Evolutionary conservation across 495 filamentous ascomycete species (phyloP).

Genomic region (Talaromyces adpressus): DNA sequence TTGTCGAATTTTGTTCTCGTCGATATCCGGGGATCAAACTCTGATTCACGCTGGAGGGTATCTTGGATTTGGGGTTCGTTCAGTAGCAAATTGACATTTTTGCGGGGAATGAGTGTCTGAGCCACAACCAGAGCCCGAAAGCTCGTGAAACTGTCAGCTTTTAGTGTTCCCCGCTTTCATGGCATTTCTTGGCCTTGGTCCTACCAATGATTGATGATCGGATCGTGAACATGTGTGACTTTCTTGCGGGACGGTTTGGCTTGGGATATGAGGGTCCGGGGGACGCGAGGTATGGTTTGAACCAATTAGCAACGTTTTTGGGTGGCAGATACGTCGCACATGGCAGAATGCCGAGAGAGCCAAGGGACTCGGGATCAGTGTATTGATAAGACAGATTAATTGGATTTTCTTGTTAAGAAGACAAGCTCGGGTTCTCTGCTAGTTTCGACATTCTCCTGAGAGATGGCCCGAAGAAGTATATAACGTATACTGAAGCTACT

Average conservation of each 20-base stretch:
- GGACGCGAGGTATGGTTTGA: background rate
- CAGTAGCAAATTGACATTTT: background rate
- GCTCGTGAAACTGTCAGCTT: background rate
- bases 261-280: background rate
- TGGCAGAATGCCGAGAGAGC: background rate
- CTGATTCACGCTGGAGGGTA: background rate
- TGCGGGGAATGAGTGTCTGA: background rate
- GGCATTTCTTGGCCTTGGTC: background rate
- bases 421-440: background rate
- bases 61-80: background rate
- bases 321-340: background rate
- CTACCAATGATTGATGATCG: background rate
- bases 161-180: background rate
- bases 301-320: background rate
- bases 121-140: background rate
- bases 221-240: background rate
- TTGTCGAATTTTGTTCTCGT: background rate
- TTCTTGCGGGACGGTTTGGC: background rate
- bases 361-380: background rate
- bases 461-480: conserved; percentile 26
- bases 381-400: background rate
- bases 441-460: background rate
- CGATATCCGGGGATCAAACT: background rate
- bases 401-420: background rate
- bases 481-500: conserved; percentile 26